phyloP scores from a whole-genome alignment of 257 asterid genomes.

The Solanum bulbocastanum region DNA sequence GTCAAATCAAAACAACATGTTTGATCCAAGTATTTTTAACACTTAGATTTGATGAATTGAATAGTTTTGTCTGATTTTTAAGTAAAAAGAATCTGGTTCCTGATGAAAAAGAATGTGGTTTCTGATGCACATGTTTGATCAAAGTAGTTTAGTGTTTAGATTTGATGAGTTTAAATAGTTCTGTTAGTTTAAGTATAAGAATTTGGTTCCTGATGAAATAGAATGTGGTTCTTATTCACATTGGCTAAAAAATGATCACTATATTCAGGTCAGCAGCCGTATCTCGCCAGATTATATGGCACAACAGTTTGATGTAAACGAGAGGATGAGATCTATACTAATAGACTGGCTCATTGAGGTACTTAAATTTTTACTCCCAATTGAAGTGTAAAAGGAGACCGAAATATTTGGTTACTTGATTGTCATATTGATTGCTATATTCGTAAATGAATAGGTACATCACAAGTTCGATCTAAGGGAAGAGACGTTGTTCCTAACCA shows the following conservation, averaged over 20 bases:
- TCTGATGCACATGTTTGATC: no score
- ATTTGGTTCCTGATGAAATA: background rate
- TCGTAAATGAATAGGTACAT: slow-evolving; percentile 50
- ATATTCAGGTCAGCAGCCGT: slow-evolving; percentile 51
- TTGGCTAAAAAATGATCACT: background rate
- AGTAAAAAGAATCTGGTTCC: background rate
- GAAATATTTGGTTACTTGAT: background rate
- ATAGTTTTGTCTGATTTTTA: background rate
- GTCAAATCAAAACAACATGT: no score
- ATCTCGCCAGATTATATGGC: slow-evolving; percentile 68
- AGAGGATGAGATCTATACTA: slow-evolving; percentile 80
- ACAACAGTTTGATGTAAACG: slow-evolving; percentile 77
- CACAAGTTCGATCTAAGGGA: slow-evolving; percentile 87
- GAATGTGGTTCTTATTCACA: background rate
- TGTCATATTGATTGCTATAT: background rate
- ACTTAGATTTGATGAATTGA: no score
- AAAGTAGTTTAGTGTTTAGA: background rate
- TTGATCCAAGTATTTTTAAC: no score
- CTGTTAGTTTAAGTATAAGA: no score
- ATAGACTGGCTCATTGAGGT: slow-evolving; percentile 96
- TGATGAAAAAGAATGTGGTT: background rate
- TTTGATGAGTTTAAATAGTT: background rate
- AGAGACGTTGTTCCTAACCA: slow-evolving; percentile 69
- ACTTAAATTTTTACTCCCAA: background rate
- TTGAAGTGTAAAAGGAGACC: background rate